Evolutionary conservation across 805 yeast genomes (phyloP), one percentile per base, ranked within the genome.

Genomic region (Starmerella sirachaensis): DNA sequence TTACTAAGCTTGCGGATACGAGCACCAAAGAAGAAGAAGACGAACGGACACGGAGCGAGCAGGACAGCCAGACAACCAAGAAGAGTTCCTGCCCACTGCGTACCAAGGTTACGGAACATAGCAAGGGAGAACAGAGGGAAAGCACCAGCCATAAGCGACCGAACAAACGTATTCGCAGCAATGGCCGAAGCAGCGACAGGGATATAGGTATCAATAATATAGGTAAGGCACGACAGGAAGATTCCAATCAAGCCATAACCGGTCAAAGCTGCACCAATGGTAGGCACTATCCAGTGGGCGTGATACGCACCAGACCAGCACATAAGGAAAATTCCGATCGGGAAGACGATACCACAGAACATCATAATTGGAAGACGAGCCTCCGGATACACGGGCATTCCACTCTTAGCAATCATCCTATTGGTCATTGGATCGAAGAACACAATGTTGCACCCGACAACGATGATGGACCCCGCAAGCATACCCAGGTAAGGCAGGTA

Each of bases 261-360:
- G 37, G 71, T 66, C 16, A 69, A 48, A 7, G 63, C 62, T n/a
- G 74, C 65, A 6, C 75, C 78, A 31, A 75, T 58, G 56, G 70
- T 64, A 18, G 78, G 81, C 6, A 65, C 70, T n/a, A 67, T 57
- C 75, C 75, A 71, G 54, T 78, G 94, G 26, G 82, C 72, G 29
- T 59, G 59, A 58, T 76, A 85, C 46, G 72, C 69, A 54, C 94
- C 94, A 8, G 88, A 64, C 94, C 94, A 85, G 40, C 81, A 72
- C 57, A 85, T 66, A 94, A 94, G 80, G 52, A 84, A 66, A 45
- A 84, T 63, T 37, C 94, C 94, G 37, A 73, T 64, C 20, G 93
- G 78, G 63, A 85, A 82, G 7, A 69, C 54, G 37, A 81, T 46
- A 18, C 77, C 75, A 22, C 93, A 86, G 29, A 69, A 58, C 60